Evolutionary conservation across 805 yeast genomes (phyloP).

Genomic region (Phaffomyces opuntiae): DNA sequence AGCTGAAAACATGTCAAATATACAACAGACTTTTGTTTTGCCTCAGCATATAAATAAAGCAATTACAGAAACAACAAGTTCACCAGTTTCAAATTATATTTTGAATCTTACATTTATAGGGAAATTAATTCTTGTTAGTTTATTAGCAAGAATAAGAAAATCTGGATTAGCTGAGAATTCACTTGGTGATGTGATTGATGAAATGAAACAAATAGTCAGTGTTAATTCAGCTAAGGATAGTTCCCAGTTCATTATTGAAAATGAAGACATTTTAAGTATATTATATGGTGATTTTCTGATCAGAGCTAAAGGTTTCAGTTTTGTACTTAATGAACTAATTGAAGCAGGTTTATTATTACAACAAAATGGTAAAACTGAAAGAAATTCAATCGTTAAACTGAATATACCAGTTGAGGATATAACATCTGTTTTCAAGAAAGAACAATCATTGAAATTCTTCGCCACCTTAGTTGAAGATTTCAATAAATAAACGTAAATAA

Average conservation of each 20-base stretch:
- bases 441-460: slow-evolving; percentile 31
- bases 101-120: slow-evolving; percentile 55
- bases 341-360: slow-evolving; percentile 73
- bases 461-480: slow-evolving; percentile 6
- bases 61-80: slow-evolving; percentile 66
- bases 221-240: slow-evolving; percentile 26
- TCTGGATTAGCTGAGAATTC: slow-evolving; percentile 65
- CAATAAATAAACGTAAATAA: background rate
- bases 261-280: slow-evolving; percentile 27
- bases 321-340: slow-evolving; percentile 57
- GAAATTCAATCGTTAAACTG: slow-evolving; percentile 57
- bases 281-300: slow-evolving; percentile 31
- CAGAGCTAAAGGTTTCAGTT: slow-evolving; percentile 53
- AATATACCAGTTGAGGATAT: slow-evolving; percentile 69
- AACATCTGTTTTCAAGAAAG: slow-evolving; percentile 50
- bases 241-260: slow-evolving; percentile 23
- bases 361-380: slow-evolving; percentile 58
- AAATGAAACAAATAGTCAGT: slow-evolving; percentile 49
- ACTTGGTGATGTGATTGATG: slow-evolving; percentile 75
- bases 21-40: slow-evolving; percentile 43
- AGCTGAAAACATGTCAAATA: slow-evolving; percentile 7
- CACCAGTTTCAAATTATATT: slow-evolving; percentile 62
- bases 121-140: slow-evolving; percentile 65
- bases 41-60: slow-evolving; percentile 76
- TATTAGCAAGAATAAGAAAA: slow-evolving; percentile 57